Base-by-base conservation (phyloP, 257 asterid genomes). In the Linderniella brevidens region DNA sequence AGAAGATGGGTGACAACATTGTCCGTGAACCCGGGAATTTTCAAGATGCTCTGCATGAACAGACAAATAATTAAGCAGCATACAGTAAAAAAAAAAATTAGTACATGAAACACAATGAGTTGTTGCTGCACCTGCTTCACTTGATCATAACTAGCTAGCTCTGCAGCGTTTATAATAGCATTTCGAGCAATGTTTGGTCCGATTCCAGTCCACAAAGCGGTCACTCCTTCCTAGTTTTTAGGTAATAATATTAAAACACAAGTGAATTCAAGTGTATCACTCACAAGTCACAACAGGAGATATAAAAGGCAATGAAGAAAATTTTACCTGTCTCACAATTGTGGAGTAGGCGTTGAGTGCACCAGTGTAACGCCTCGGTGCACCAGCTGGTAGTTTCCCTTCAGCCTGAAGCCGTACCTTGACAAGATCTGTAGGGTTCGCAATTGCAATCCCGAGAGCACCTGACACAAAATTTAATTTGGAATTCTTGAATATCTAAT, bases 391-490 rank as follows among this genome's bases (percentile, higher is more conserved):
- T 56, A 90, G 67, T 62, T 81, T 90, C 18, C 99, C 99, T 66
- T 90, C 99, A 46, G 96, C 78, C 68, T 90, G 99, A 62, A 90
- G 94, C 50, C 99, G 68, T 50, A 90, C 99, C 69, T 90, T 90
- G 18, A 90, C 99, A 42, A 90, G 96, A 73, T 90, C 99, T 5
- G 99, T 90, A 47, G 99, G 99, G 68, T 85, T 90, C 67, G 99
- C 99, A 19, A 90, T 35, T 4, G 68, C 42, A 40, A 90, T 90
- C 7, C 68, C 99, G 38, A 85, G 3, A 16, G 92, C 96, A 35
- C 96, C 99, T 90, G 73, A 59, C 38, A 49, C 43, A 20, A 25
- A 58, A 11, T 13, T 55, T 44, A 46, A n/a, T n/a, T n/a, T n/a
- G n/a, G n/a, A n/a, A n/a, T n/a, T n/a, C n/a, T n/a, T n/a, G n/a